Evolutionary conservation across 2,329 filamentous ascomycete species (phyloP).

Genomic region (Verticillium albo-atrum): DNA sequence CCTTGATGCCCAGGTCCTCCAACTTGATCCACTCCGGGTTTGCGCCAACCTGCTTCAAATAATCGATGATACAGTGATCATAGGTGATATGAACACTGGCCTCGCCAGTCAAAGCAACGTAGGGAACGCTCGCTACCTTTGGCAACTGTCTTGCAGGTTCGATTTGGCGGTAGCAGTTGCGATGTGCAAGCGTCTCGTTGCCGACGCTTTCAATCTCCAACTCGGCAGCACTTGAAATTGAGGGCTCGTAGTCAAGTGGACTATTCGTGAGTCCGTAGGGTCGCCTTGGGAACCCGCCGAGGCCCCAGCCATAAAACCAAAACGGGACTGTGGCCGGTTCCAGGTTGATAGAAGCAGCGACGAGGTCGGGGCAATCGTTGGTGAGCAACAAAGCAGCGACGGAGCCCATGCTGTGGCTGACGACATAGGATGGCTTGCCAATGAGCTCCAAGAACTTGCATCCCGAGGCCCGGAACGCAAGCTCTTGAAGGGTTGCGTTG

Average conservation of each 20-base stretch:
- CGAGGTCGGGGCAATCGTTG: constrained; percentile 21
- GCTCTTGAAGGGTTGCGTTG: constrained; percentile 14
- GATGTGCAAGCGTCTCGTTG: constrained; percentile 12
- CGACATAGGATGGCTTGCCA: constrained; percentile 20
- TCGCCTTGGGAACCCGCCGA: constrained; percentile 12
- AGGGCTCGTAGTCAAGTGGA: constrained; percentile 22
- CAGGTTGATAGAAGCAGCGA: constrained; percentile 24
- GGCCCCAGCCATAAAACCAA: constrained; percentile 16
- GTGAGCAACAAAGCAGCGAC: constrained; percentile 21
- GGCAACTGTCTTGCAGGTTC: constrained; percentile 29
- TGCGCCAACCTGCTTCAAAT: constrained; percentile 42
- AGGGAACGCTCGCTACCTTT: constrained; percentile 39
- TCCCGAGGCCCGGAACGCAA: constrained; percentile 16
- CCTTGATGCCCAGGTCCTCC: constrained; percentile 37
- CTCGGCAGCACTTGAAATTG: constrained; percentile 16
- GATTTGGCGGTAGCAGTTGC: constrained; percentile 22
- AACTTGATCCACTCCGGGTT: constrained; percentile 38
- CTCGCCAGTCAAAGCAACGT: constrained; percentile 42
- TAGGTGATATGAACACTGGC: constrained; percentile 47
- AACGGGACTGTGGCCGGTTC: constrained; percentile 23
- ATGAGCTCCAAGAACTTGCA: constrained; percentile 17
- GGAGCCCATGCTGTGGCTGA: constrained; percentile 23
- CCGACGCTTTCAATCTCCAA: constrained; percentile 19
- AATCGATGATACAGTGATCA: constrained; percentile 48
- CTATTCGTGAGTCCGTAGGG: constrained; percentile 22